phyloP scores from a whole-genome alignment of 495 filamentous ascomycete genomes.

The Penicillium fimorum region DNA sequence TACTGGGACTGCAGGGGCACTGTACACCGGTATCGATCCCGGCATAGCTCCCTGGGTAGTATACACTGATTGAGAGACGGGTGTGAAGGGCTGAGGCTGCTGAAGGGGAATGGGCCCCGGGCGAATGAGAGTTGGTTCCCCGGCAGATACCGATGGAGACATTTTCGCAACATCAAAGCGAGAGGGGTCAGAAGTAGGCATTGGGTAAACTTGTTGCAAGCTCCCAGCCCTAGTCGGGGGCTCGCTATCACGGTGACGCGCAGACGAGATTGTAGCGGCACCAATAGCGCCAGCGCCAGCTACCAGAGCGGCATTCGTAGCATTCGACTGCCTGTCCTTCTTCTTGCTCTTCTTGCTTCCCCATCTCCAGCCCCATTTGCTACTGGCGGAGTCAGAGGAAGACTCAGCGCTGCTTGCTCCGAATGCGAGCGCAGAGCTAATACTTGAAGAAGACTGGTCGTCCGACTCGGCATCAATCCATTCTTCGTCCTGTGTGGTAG shows the following conservation, averaged over 20 bases:
- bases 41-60: slow-evolving; percentile 37
- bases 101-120: slow-evolving; percentile 55
- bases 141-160: slow-evolving; percentile 44
- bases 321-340: slow-evolving; percentile 36
- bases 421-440: slow-evolving; percentile 57
- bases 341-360: slow-evolving; percentile 48
- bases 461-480: slow-evolving; percentile 61
- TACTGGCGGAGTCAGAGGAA: slow-evolving; percentile 50
- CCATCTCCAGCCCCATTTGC: slow-evolving; percentile 59
- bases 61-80: slow-evolving; percentile 56
- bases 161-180: slow-evolving; percentile 54
- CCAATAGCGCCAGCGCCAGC: slow-evolving; percentile 34
- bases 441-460: slow-evolving; percentile 46
- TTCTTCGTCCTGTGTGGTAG: slow-evolving; percentile 43
- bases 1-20: slow-evolving; percentile 31
- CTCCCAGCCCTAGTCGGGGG: slow-evolving; percentile 33
- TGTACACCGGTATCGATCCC: slow-evolving; percentile 36
- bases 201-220: slow-evolving; percentile 53
- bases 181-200: slow-evolving; percentile 60
- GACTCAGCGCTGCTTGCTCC: slow-evolving; percentile 53
- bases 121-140: slow-evolving; percentile 47
- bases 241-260: slow-evolving; percentile 25
- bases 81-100: slow-evolving; percentile 56
- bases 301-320: slow-evolving; percentile 26
- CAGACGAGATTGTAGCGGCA: slow-evolving; percentile 34